Evolutionary conservation across 108 stramenopile species (phyloP).

Genomic region (Parmales sp.): DNA sequence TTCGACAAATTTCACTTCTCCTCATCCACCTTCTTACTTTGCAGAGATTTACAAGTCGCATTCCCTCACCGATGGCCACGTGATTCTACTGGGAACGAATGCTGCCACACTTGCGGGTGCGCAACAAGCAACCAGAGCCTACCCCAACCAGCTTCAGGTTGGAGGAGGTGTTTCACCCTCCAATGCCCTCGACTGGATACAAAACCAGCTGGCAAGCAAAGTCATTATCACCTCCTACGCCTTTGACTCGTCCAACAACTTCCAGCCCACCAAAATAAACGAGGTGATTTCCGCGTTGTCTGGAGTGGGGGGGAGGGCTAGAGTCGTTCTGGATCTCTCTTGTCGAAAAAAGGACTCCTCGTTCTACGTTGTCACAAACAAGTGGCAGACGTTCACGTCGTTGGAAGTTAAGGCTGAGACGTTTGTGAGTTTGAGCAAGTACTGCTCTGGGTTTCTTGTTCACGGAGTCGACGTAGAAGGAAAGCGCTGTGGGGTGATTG

Average conservation of each 20-base stretch:
- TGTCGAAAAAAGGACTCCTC: conserved; percentile 58
- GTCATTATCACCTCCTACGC: conserved; percentile 95
- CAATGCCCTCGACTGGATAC: conserved; percentile 73
- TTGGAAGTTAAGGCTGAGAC: conserved; percentile 49
- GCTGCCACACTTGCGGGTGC: conserved; percentile 30
- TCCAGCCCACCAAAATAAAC: too few relatives aligned
- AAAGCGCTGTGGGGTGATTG: conserved; percentile 82
- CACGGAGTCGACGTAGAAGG: conserved; percentile 99
- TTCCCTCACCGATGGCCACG: conserved; percentile 81
- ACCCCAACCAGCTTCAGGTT: conserved; percentile 80
- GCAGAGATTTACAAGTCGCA: conserved; percentile 69
- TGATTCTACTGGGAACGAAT: conserved; percentile 85
- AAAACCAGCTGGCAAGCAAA: conserved; percentile 79
- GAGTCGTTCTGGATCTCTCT: conserved; percentile 83
- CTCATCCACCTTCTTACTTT: conserved; percentile 44
- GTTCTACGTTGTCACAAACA: conserved; percentile 87
- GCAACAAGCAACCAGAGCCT: conserved; percentile 71
- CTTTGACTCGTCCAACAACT: conserved; percentile 70
- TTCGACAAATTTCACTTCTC: conserved; percentile 78
- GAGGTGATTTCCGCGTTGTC: too few relatives aligned
- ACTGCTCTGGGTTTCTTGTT: conserved; percentile 91
- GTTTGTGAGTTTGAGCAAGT: conserved; percentile 50
- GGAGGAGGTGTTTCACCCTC: conserved; percentile 84
- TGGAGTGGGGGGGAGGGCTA: conserved; percentile 56
- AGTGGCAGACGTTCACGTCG: conserved; percentile 91